Conservation (phyloP, 208 protist genomes). For the Trypanosoma platydactyli region DNA sequence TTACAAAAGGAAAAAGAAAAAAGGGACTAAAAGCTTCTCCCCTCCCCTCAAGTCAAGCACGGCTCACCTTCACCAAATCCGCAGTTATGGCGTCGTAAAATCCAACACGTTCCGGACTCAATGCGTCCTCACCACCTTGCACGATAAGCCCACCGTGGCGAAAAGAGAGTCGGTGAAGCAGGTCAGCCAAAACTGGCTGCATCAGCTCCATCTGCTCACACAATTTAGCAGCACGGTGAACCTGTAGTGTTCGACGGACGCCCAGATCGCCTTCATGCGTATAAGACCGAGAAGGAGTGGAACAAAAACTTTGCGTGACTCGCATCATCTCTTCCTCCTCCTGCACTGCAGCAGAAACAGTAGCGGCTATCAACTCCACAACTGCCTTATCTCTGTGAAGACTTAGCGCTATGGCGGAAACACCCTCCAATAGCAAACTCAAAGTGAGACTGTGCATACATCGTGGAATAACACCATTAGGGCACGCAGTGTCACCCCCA, state of each 20-base stretch:
- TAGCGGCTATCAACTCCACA: slow-evolving; percentile 19
- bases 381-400: slow-evolving; percentile 12
- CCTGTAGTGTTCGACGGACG: slow-evolving; percentile 32
- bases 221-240: slow-evolving; percentile 57
- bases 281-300: too few relatives aligned
- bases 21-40: not conserved
- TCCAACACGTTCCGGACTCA: slow-evolving; percentile 52
- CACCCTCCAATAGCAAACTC: slow-evolving; percentile 30
- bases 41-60: not conserved
- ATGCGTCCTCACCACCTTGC: slow-evolving; percentile 51
- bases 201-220: slow-evolving; percentile 68
- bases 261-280: not conserved
- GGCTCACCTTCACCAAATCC: slow-evolving; percentile 74
- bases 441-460: slow-evolving; percentile 9
- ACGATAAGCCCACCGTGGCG: slow-evolving; percentile 19
- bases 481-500: too few relatives aligned
- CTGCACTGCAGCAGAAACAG: slow-evolving; percentile 1
- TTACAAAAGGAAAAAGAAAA: slow-evolving; percentile 11
- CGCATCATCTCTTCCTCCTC: not conserved
- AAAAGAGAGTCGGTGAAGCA: slow-evolving; percentile 17
- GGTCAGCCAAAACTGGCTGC: slow-evolving; percentile 51
- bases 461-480: not conserved
- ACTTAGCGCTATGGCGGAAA: slow-evolving; percentile 32
- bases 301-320: not conserved
- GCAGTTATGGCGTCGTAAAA: slow-evolving; percentile 86